Conservation (phyloP, 257 asterid genomes). For the Pogostemon cablin region DNA sequence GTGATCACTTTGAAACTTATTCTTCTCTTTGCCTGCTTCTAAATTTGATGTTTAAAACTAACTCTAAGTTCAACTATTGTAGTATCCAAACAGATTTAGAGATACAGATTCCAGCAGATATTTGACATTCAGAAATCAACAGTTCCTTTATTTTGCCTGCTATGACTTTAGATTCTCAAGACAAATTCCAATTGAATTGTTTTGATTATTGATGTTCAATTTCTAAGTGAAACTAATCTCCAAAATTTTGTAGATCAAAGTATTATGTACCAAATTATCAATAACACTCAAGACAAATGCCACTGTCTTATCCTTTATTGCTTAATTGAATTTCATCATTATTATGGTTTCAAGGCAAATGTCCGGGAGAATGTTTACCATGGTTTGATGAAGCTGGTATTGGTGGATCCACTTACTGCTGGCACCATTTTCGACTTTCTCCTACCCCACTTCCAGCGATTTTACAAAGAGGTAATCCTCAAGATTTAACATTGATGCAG, state of each 20-base stretch:
- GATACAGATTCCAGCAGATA: neutral
- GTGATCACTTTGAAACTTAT: constrained; percentile 25
- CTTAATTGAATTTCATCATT: constrained; percentile 6
- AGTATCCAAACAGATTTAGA: neutral
- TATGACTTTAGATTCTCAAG: constrained; percentile 23
- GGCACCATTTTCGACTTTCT: constrained; percentile 66
- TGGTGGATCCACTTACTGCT: constrained; percentile 69
- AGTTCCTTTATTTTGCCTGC: constrained; percentile 15
- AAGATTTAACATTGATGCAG: constrained; percentile 10
- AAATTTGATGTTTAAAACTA: constrained; percentile 7
- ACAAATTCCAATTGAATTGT: neutral
- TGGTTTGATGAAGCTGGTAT: constrained; percentile 76
- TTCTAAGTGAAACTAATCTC: constrained; percentile 12
- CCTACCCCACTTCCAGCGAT: constrained; percentile 71
- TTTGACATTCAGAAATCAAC: neutral
- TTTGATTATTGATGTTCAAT: neutral
- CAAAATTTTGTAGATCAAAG: neutral
- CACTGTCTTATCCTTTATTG: neutral
- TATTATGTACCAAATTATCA: neutral
- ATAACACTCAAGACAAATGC: constrained; percentile 7
- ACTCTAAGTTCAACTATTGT: neutral
- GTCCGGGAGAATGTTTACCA: constrained; percentile 65
- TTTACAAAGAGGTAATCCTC: constrained; percentile 66
- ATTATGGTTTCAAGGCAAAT: constrained; percentile 55
- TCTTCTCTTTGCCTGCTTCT: constrained; percentile 10